Base-by-base conservation (phyloP, 257 asterid species). In the Petrea volubilis region DNA sequence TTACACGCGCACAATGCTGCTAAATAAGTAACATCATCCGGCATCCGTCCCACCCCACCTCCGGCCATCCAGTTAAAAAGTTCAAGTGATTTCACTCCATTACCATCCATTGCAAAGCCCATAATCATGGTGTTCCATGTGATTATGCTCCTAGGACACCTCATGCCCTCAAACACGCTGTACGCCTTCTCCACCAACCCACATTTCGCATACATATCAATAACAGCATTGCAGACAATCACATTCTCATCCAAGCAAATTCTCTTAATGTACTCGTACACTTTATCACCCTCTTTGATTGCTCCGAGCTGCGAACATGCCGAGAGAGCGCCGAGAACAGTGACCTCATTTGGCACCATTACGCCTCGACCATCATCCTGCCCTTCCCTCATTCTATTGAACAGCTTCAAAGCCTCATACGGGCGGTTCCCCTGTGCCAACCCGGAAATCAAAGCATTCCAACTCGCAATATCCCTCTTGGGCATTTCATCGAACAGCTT, bases 51-150 rank as follows among this genome's bases (percentile, higher is more conserved):
- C 23, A 44, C 71, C 62, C 76, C 74, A 7, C 67, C 82, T 38
- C 38, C 36, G 20, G 25, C 47, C 87, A 90, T 84, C 18, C n/a
- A 52, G 7, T 72, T 51, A 12, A 84, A 88, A 25, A 90, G 83
- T 49, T 90, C 80, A 5, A 95, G 57, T 0, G 98, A 98, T 79
- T 81, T 85, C 24, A 18, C 63, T 40, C 98, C 99, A 49, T 92
- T 82, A 0, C 98, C 99, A 28, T 92, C 90, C 86, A 92, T 80
- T 13, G 95, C 98, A 5, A 88, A 83, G 0, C 88, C 98, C 96
- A 92, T 92, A 52, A 95, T 88, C 96, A 95, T 89, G 1, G 99
- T 86, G 69, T 92, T 95, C 99, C 98, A 95, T 2, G 97, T 92
- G 74, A 95, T 79, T 21, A 80, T 21, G 40, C 71, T 84, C 77